Evolutionary conservation across 75 land plant species (phyloP).

Genomic region (Sequoia sempervirens): DNA sequence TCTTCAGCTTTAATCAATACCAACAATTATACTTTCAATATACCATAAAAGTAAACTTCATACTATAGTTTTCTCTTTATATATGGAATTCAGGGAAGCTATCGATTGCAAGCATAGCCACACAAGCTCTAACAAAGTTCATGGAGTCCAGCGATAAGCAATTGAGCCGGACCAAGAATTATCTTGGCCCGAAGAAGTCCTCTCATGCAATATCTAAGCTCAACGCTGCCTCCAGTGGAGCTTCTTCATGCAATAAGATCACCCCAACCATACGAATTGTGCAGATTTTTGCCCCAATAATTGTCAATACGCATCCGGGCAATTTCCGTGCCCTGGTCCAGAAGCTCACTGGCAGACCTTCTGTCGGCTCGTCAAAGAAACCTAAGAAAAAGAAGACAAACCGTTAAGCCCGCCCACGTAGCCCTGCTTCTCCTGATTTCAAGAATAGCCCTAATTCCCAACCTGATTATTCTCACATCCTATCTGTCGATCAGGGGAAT

Average conservation of each 20-base stretch:
- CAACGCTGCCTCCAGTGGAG: background rate
- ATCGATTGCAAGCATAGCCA: too few relatives aligned
- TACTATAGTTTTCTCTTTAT: too few relatives aligned
- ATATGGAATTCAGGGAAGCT: too few relatives aligned
- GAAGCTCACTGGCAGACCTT: constrained; percentile 62
- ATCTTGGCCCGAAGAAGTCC: background rate
- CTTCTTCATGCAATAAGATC: background rate
- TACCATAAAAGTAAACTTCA: too few relatives aligned
- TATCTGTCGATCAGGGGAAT: background rate
- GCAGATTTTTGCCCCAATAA: constrained; percentile 75
- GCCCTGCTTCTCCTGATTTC: background rate
- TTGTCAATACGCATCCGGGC: constrained; percentile 72
- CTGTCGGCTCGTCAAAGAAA: constrained; percentile 2
- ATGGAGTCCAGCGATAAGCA: background rate
- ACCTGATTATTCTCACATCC: background rate
- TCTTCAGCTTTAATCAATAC: too few relatives aligned
- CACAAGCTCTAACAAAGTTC: background rate
- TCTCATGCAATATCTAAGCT: background rate
- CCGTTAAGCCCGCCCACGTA: background rate
- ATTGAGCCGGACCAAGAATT: background rate
- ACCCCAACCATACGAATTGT: constrained; percentile 45
- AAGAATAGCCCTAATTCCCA: background rate
- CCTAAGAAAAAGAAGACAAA: background rate
- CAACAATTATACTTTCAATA: too few relatives aligned
- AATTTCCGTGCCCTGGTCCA: constrained; percentile 80